Conservation (phyloP, 306 rosid species). For the Spatholobus suberectus region DNA sequence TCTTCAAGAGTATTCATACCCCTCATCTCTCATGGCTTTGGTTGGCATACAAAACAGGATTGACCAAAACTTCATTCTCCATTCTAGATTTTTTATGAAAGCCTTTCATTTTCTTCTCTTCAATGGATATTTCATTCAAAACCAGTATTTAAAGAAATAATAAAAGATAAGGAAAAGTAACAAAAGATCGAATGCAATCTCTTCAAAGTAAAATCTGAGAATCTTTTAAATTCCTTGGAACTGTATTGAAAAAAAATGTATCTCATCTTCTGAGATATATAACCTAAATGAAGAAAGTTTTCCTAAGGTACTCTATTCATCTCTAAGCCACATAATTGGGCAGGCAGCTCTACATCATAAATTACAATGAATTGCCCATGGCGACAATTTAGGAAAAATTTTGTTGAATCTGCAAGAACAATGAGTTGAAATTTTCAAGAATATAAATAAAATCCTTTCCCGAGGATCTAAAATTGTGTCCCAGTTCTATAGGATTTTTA, state of each 20-base stretch:
- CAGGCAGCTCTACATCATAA: conserved; percentile 51
- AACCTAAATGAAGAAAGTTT: conserved; percentile 35
- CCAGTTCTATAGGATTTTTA: conserved; percentile 39
- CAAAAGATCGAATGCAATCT: conserved; percentile 23
- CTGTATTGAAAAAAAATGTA: conserved; percentile 34
- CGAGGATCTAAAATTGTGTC: conserved; percentile 52
- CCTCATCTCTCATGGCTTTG: conserved; percentile 27
- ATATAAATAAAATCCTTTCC: conserved; percentile 42
- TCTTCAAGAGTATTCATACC: conserved; percentile 31
- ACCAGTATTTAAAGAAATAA: conserved; percentile 17
- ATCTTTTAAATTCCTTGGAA: conserved; percentile 41
- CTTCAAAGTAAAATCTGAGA: conserved; percentile 38
- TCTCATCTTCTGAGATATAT: conserved; percentile 37
- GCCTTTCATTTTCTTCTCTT: too few species aligned
- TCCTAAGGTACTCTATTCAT: conserved; percentile 45
- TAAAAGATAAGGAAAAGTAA: conserved; percentile 21
- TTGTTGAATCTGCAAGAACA: conserved; percentile 49
- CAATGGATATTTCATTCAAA: conserved; percentile 40
- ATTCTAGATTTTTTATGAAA: too few species aligned
- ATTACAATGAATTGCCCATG: conserved; percentile 51
- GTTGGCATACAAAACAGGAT: conserved; percentile 16
- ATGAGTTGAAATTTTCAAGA: conserved; percentile 41
- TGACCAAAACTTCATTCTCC: too few species aligned
- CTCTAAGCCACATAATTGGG: conserved; percentile 51
- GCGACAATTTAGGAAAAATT: conserved; percentile 10